Evolutionary conservation across 1,139 yeast genomes (phyloP), one percentile per base, ranked within the genome.

Genomic region (Nakaseomyces bracarensis): DNA sequence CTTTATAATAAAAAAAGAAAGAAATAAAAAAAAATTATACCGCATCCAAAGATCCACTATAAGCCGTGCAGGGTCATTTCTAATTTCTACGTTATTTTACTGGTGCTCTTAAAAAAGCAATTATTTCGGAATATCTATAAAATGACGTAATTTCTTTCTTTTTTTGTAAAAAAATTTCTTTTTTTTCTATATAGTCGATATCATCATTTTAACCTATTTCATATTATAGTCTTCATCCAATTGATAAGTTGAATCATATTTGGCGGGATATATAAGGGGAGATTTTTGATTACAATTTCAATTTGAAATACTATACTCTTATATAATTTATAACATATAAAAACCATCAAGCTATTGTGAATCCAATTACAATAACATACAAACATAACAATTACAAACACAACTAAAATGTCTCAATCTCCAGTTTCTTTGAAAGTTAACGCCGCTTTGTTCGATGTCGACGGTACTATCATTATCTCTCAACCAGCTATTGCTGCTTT

Each of bases 401-500:
- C 14, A 33, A 56, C 54, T 56, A 48, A 56, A 41, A 47, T 52
- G 45, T 47, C 53, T 27, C 47, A 49, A 34, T 49, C 55, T 47
- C 62, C 63, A 23, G 43, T 60, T 30, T 49, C 59, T 40, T 48
- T 61, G 34, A 58, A 53, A 45, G 58, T 61, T 16, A 58, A 63
- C 51, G 69, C 68, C 33, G 65, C 72, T 51, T 73, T 82, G 51
- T 83, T 84, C 62, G 95, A 84, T 63, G 77, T 87, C 44, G 95
- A 84, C 60, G 95, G 95, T 43, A 84, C 83, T 2, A 66, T 79
- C 25, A 71, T 78, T 22, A 72, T 72, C 23, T 71, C 80, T 29
- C 70, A 70, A 49, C 82, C 85, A 1, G 79, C 79, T 18, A 82
- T 84, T 51, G 85, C 84, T 60, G 82, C 77, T 57, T 79, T 83